phyloP scores from a whole-genome alignment of 1,139 yeast species.

The Lodderomyces beijingensis region DNA sequence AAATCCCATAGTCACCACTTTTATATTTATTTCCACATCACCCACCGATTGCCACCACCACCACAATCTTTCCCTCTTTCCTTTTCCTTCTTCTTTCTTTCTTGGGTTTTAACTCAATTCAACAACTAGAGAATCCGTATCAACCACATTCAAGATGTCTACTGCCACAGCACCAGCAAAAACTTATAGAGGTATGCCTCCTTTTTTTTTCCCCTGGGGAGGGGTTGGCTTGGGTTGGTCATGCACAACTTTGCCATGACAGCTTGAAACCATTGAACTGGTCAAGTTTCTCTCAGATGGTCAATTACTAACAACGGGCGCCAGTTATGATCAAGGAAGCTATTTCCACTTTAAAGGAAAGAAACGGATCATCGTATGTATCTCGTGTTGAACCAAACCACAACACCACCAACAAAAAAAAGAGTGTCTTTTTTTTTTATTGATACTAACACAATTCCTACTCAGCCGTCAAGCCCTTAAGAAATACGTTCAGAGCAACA shows the following conservation, averaged over 20 bases:
- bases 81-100: background rate
- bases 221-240: constrained; percentile 2
- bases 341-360: constrained; percentile 65
- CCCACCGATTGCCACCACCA: too few species aligned
- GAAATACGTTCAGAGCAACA: constrained; percentile 65
- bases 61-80: background rate
- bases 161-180: constrained; percentile 19
- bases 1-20: too few species aligned
- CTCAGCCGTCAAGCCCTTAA: constrained; percentile 67
- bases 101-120: too few species aligned
- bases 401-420: too few species aligned
- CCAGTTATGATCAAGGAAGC: constrained; percentile 77
- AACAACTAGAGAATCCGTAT: too few species aligned
- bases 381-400: too few species aligned
- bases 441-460: constrained; percentile 5
- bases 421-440: background rate
- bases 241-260: background rate
- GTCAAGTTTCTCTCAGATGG: background rate
- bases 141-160: too few species aligned
- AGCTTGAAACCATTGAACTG: background rate
- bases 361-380: constrained; percentile 74
- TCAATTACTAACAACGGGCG: constrained; percentile 2
- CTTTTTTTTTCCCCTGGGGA: constrained; percentile 1
- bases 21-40: too few species aligned
- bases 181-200: constrained; percentile 51